These are phyloP conservation scores for Rhodotorula kratochvilovae DNA, from an alignment of 768 basidiomycete species.

Conservation along the genomic window DNA sequence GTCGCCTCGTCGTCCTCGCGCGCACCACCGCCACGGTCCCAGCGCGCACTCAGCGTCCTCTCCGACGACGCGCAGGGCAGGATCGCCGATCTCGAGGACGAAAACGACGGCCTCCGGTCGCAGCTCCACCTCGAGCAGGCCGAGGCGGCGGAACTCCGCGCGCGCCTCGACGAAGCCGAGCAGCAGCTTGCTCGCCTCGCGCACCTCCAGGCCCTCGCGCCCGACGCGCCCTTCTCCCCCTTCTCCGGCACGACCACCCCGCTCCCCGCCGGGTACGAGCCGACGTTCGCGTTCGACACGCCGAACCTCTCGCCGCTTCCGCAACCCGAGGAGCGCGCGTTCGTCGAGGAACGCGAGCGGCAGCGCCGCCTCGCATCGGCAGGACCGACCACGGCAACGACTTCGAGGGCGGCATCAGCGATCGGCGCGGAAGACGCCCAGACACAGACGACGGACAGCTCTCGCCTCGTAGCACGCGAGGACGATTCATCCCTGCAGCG, in stretches of 20 bases:
- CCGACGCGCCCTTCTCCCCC: not conserved
- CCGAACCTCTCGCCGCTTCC: constrained; percentile 11
- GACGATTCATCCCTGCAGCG: constrained; percentile 38
- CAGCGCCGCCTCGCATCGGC: constrained; percentile 3
- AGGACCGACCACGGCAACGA: not conserved
- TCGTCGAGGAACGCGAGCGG: constrained; percentile 17
- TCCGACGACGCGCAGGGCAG: not conserved
- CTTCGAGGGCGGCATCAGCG: too few relatives aligned
- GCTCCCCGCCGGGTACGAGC: constrained; percentile 6
- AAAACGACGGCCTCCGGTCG: constrained; percentile 28
- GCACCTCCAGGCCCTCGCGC: not conserved
- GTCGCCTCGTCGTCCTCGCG: not conserved
- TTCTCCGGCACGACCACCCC: constrained; percentile 7
- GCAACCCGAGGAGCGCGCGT: constrained; percentile 27
- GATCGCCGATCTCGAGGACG: constrained; percentile 33
- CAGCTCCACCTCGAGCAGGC: constrained; percentile 32
- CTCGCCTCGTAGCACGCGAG: constrained; percentile 43
- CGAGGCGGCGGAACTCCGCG: constrained; percentile 17
- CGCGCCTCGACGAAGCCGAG: constrained; percentile 20
- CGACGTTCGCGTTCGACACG: constrained; percentile 37
- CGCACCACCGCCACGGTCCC: not conserved
- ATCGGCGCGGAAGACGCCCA: not conserved
- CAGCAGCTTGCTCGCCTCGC: constrained; percentile 6
- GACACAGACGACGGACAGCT: constrained; percentile 4
- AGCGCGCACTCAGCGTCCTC: constrained; percentile 1